A percentile compares a stretch with the other conserved stretches of the same genome.
phyloP scores from a whole-genome alignment of 345 rosid species.

The Aethionema arabicum region DNA sequence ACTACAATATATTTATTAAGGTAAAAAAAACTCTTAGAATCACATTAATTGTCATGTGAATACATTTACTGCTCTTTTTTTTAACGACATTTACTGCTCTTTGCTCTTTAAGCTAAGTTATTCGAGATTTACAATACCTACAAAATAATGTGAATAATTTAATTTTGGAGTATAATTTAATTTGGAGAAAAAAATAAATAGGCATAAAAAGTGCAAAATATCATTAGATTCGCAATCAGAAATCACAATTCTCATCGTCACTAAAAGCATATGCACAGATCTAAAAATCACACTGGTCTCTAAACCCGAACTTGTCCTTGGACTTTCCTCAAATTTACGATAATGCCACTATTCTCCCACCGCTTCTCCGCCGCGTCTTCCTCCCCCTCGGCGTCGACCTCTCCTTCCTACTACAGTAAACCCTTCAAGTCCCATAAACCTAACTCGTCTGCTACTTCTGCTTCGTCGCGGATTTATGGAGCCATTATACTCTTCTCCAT shows the following conservation, averaged over 20 bases:
- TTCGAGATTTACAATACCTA: no score
- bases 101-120: neutral
- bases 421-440: slow-evolving; percentile 47
- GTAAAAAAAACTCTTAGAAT: neutral
- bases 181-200: slow-evolving; percentile 13
- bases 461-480: slow-evolving; percentile 37
- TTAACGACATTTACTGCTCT: slow-evolving; percentile 23
- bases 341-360: slow-evolving; percentile 56
- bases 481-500: slow-evolving; percentile 52
- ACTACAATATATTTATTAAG: no score
- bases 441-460: slow-evolving; percentile 16
- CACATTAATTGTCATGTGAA: slow-evolving; percentile 29
- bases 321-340: slow-evolving; percentile 21
- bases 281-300: slow-evolving; percentile 3
- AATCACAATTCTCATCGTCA: slow-evolving; percentile 25
- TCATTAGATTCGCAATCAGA: slow-evolving; percentile 36
- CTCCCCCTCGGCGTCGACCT: slow-evolving; percentile 31
- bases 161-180: slow-evolving; percentile 14
- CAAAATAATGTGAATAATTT: slow-evolving; percentile 5
- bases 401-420: slow-evolving; percentile 48
- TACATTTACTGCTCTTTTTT: slow-evolving; percentile 26
- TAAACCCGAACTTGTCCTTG: slow-evolving; percentile 29
- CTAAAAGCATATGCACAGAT: slow-evolving; percentile 31
- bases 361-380: slow-evolving; percentile 42
- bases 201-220: slow-evolving; percentile 28